phyloP scores from a whole-genome alignment of 1,139 yeast species.

The Pichia cactophila region DNA sequence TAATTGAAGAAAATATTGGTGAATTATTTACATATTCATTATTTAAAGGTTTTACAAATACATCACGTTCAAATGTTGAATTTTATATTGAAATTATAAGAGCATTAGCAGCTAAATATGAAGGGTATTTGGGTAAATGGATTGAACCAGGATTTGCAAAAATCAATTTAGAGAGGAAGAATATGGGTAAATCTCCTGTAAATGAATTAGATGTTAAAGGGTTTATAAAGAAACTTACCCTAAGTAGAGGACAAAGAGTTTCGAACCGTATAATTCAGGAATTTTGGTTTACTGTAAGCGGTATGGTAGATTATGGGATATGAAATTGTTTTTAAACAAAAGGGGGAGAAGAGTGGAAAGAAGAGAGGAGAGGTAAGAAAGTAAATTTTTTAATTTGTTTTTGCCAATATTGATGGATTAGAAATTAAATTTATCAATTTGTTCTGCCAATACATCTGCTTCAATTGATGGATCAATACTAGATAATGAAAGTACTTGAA shows the following conservation, averaged over 20 bases:
- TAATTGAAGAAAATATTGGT: slow-evolving; percentile 36
- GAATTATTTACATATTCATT: slow-evolving; percentile 30
- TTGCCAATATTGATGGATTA: slow-evolving; percentile 32
- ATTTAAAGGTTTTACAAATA: slow-evolving; percentile 30
- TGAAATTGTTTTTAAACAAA: not conserved
- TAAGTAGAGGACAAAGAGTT: slow-evolving; percentile 59
- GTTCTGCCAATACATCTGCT: slow-evolving; percentile 48
- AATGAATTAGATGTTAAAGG: slow-evolving; percentile 21
- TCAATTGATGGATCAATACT: slow-evolving; percentile 57
- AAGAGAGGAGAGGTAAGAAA: not conserved
- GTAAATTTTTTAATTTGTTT: slow-evolving; percentile 36
- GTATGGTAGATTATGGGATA: slow-evolving; percentile 37
- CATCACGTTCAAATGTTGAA: slow-evolving; percentile 58
- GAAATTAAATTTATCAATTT: slow-evolving; percentile 34
- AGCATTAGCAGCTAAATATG: slow-evolving; percentile 44
- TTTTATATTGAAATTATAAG: slow-evolving; percentile 49
- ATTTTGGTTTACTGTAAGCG: slow-evolving; percentile 56
- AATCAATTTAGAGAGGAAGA: slow-evolving; percentile 27
- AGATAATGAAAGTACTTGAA: slow-evolving; percentile 51
- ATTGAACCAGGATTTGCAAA: slow-evolving; percentile 29
- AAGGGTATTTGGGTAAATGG: slow-evolving; percentile 43
- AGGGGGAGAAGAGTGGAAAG: not conserved
- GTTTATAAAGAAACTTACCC: slow-evolving; percentile 47
- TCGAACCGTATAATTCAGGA: slow-evolving; percentile 50
- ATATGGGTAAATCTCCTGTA: not conserved